phyloP scores from a whole-genome alignment of 352 stramenopile species.

The Globisporangium recalcitrans region DNA sequence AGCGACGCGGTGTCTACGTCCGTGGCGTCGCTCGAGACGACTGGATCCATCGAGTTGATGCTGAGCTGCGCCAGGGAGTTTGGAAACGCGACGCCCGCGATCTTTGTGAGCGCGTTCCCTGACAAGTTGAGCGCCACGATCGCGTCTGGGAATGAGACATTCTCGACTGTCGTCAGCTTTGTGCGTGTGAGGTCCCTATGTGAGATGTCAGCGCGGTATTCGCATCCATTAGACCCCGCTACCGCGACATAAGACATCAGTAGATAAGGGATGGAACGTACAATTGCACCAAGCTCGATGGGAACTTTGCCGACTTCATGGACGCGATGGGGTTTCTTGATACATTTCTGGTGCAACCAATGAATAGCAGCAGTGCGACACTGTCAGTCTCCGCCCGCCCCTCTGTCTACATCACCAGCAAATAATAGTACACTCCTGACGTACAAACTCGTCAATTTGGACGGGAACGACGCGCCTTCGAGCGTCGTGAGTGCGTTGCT shows the following conservation, averaged over 20 bases:
- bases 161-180: conserved; percentile 25
- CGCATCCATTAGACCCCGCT: background rate
- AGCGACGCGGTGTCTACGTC: conserved; percentile 1
- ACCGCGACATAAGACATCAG: too few species aligned
- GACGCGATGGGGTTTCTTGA: conserved; percentile 32
- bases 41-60: conserved; percentile 15
- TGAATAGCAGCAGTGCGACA: background rate
- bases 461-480: background rate
- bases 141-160: conserved; percentile 28
- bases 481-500: conserved; percentile 10
- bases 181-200: conserved; percentile 18
- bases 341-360: conserved; percentile 21
- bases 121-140: conserved; percentile 31
- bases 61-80: conserved; percentile 20
- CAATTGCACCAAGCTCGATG: conserved; percentile 25
- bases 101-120: conserved; percentile 29
- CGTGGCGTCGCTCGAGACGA: background rate
- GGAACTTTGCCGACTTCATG: conserved; percentile 21
- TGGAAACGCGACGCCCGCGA: conserved; percentile 32
- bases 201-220: background rate
- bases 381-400: background rate
- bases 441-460: conserved; percentile 6
- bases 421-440: background rate
- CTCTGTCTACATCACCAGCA: background rate
- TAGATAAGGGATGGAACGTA: conserved; percentile 17